Evolutionary conservation across 2,329 filamentous ascomycete genomes (phyloP), one percentile per base, ranked within the genome.

Genomic region (Aspergillus ochraceoroseus): DNA sequence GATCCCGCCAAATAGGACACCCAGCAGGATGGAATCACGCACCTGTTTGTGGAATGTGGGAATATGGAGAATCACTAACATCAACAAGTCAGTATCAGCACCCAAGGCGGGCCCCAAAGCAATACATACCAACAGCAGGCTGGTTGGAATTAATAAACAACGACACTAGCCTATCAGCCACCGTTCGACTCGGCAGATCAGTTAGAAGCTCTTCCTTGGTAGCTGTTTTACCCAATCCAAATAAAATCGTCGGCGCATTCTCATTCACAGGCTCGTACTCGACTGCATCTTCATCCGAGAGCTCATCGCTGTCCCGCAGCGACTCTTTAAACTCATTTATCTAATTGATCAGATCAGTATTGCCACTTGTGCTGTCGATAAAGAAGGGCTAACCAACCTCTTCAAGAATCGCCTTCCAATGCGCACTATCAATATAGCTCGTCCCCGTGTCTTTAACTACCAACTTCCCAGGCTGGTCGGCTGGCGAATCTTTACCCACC

Each of bases 391-490:
- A n/a, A 55, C 59, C 26, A 26, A 64, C 61, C 53, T 64, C 61
- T 43, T 62, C 58, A 7, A 64, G 44, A 31, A 64, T 62, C 14
- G 59, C 59, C 27, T 56, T 57, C 61, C 61, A 64, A 39, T 64
- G 57, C n/a, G 58, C 55, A 25, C 58, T 53, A 36, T 64, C 60
- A 26, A 65, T 58, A 46, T 65, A 65, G 7, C 53, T 64, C 5
- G 57, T 62, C 3, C 55, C 59, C 9, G 54, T 46, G 12, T 62
- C 47, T 29, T 58, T 52, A 5, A 62, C 54, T 2, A 64, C 32
- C 17, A 65, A 32, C 27, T 53, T 63, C 3, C 62, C 61, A 2
- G 48, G 32, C n/a, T 54, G 47, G 31, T 58, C 55, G 26, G 38
- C 38, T 3, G 49, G 47, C 2, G 53, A 39, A 9, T 31, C 27